These are phyloP conservation scores for Clarireedia homoeocarpa DNA, from an alignment of 2,329 filamentous ascomycete genomes.

Conservation along the genomic window DNA sequence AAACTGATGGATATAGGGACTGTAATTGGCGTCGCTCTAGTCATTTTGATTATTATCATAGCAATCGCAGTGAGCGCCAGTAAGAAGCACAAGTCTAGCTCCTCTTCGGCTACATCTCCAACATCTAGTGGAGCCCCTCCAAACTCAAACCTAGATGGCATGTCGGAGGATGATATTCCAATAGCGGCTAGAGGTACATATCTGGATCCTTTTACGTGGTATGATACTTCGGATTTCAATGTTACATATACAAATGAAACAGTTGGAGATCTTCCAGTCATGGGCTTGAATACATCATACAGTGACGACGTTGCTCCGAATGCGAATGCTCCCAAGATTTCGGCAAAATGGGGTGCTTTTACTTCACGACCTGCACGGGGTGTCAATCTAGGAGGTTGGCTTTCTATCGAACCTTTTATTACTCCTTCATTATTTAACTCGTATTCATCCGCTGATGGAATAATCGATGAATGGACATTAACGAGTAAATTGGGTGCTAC, in stretches of 20 bases:
- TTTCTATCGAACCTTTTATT: constrained; percentile 90
- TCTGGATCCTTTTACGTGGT: constrained; percentile 87
- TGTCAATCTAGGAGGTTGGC: constrained; percentile 90
- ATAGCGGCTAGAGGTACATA: constrained; percentile 62
- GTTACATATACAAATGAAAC: constrained; percentile 82
- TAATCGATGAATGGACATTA: constrained; percentile 87
- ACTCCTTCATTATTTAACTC: constrained; percentile 77
- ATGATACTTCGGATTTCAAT: constrained; percentile 85
- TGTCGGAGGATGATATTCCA: constrained; percentile 43
- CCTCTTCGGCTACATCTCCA: constrained; percentile 14
- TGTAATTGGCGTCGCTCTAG: constrained; percentile 42
- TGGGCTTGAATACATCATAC: constrained; percentile 81
- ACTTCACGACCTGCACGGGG: constrained; percentile 72
- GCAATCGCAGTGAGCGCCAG: constrained; percentile 58
- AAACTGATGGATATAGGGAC: constrained; percentile 33
- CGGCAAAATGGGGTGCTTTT: constrained; percentile 70
- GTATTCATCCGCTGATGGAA: constrained; percentile 45
- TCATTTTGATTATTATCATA: constrained; percentile 59
- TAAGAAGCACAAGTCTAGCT: constrained; percentile 45
- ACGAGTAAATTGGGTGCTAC: constrained; percentile 59
- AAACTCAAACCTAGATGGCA: constrained; percentile 42
- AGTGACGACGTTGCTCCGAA: constrained; percentile 78
- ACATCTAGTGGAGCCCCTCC: constrained; percentile 18
- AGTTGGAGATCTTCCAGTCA: constrained; percentile 80
- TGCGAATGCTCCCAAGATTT: constrained; percentile 67